These are phyloP conservation scores for Platanthera zijinensis DNA, from an alignment of 106 monocot genomes.

Conservation along the genomic window DNA sequence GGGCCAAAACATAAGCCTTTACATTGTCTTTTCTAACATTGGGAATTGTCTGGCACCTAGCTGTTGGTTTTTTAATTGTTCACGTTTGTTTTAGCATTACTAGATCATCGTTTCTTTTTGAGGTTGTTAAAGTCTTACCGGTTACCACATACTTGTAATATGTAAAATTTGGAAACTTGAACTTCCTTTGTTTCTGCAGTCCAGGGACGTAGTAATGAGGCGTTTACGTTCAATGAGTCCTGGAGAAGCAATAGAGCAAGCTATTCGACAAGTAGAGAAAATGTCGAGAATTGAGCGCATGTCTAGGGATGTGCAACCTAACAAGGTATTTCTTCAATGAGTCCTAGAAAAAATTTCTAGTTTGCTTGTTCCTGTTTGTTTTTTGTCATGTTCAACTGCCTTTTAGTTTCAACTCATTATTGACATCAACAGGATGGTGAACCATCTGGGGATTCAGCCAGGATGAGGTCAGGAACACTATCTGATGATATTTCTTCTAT, in stretches of 20 bases:
- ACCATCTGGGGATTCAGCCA: slow-evolving; percentile 20
- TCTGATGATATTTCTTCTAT: slow-evolving; percentile 19
- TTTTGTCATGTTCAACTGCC: background rate
- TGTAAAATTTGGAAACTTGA: background rate
- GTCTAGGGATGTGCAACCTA: slow-evolving; percentile 41
- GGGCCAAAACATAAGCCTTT: too few relatives aligned
- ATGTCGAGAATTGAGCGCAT: slow-evolving; percentile 56
- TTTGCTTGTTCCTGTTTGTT: background rate
- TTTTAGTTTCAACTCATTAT: background rate
- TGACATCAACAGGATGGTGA: slow-evolving; percentile 53
- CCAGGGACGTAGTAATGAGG: slow-evolving; percentile 66
- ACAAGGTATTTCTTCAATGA: slow-evolving; percentile 33
- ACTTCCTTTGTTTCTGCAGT: slow-evolving; percentile 31
- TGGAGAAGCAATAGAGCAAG: slow-evolving; percentile 74
- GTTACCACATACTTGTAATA: background rate
- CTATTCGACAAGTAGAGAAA: slow-evolving; percentile 81
- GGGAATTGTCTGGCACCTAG: background rate
- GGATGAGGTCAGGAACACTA: slow-evolving; percentile 18
- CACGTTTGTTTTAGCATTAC: background rate
- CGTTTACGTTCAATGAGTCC: slow-evolving; percentile 49
- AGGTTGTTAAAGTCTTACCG: background rate
- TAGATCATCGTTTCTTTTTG: background rate
- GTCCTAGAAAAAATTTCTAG: background rate
- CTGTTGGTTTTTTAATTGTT: background rate
- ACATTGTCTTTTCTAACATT: too few relatives aligned